A percentile compares a stretch with the other conserved stretches of the same genome.
These are phyloP conservation scores for Dioszegia aurantiaca DNA, from an alignment of 768 basidiomycete genomes.

Conservation along the genomic window DNA sequence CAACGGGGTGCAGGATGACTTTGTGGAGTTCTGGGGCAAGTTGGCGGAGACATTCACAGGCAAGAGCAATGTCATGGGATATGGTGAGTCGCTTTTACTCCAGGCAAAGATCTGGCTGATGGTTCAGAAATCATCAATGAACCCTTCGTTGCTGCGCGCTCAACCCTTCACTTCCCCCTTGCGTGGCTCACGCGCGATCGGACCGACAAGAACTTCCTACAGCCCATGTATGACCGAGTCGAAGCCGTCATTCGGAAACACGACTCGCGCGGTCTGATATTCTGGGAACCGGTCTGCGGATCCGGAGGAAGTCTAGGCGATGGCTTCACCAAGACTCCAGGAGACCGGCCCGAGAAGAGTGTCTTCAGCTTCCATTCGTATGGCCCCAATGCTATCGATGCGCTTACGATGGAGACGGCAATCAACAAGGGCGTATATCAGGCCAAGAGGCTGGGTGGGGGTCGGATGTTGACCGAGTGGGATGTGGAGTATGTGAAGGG, in stretches of 20 bases:
- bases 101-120: not conserved
- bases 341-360: slow-evolving; percentile 23
- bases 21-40: slow-evolving; percentile 25
- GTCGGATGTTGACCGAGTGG: slow-evolving; percentile 25
- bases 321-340: slow-evolving; percentile 27
- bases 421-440: slow-evolving; percentile 21
- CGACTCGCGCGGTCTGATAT: slow-evolving; percentile 17
- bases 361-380: slow-evolving; percentile 26
- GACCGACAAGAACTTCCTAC: slow-evolving; percentile 22
- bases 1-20: slow-evolving; percentile 22
- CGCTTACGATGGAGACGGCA: slow-evolving; percentile 20
- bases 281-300: slow-evolving; percentile 26
- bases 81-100: slow-evolving; percentile 13
- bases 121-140: slow-evolving; percentile 23
- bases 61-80: slow-evolving; percentile 27
- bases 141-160: slow-evolving; percentile 25
- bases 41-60: slow-evolving; percentile 24
- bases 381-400: slow-evolving; percentile 23
- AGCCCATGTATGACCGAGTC: slow-evolving; percentile 26
- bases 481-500: slow-evolving; percentile 24
- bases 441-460: slow-evolving; percentile 24
- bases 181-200: slow-evolving; percentile 16
- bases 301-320: slow-evolving; percentile 24
- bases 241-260: slow-evolving; percentile 19
- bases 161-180: slow-evolving; percentile 22